A percentile compares a stretch with the other conserved stretches of the same genome.
phyloP scores from a whole-genome alignment of 176 grass and related monocot genomes.

The Musa schizocarpa region DNA sequence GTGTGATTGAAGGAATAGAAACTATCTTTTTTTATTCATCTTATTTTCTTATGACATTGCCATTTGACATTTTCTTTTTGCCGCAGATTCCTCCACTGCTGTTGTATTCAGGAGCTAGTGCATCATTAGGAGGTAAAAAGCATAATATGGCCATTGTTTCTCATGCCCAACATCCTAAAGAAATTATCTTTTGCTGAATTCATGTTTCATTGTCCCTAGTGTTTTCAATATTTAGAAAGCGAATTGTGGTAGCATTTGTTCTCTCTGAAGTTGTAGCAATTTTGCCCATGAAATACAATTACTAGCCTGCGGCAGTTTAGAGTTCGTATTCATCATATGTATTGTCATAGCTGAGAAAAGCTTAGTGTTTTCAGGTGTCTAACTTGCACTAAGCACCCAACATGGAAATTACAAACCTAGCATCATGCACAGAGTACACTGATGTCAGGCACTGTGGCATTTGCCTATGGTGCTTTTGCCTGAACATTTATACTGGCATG shows the following conservation, averaged over 20 bases:
- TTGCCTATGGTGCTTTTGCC: neutral
- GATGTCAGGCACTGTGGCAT: neutral
- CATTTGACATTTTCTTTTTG: conserved; percentile 6
- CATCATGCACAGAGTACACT: too few relatives aligned
- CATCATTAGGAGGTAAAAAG: conserved; percentile 71
- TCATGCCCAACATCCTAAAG: neutral
- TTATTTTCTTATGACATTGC: neutral
- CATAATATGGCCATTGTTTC: neutral
- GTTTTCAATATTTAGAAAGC: too few relatives aligned
- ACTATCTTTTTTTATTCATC: neutral
- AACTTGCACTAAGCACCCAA: too few relatives aligned
- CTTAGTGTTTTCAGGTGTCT: too few relatives aligned
- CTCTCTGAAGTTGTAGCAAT: too few relatives aligned
- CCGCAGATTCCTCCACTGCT: conserved; percentile 63
- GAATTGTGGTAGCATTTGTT: too few relatives aligned
- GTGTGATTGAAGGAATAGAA: neutral
- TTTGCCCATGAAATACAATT: too few relatives aligned
- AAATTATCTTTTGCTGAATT: neutral
- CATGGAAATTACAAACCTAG: too few relatives aligned
- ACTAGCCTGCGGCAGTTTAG: too few relatives aligned
- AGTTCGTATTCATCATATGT: too few relatives aligned
- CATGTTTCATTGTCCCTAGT: neutral
- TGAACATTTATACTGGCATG: too few relatives aligned
- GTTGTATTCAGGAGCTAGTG: conserved; percentile 74
- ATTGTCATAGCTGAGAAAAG: too few relatives aligned